Conservation (phyloP, 768 basidiomycete genomes). For the Lactarius trivialis region DNA sequence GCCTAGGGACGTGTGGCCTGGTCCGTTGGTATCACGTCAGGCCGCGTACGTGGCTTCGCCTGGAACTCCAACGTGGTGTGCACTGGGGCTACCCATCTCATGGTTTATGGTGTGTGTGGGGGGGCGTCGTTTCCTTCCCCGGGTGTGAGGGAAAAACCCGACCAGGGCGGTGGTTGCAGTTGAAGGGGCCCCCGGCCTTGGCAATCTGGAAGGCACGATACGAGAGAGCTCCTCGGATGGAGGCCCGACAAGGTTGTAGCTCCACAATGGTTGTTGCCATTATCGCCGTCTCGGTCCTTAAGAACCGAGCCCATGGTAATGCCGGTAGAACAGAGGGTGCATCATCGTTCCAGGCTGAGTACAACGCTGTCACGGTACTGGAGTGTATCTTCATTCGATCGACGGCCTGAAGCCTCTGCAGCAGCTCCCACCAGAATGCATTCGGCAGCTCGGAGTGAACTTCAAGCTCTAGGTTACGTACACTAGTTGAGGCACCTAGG, state of each 20-base stretch:
- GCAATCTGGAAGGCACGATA: conserved; percentile 5
- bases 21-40: too few relatives aligned
- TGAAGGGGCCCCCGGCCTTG: too few relatives aligned
- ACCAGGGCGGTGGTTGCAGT: too few relatives aligned
- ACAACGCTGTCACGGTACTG: neutral
- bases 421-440: conserved; percentile 5
- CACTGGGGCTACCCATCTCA: too few relatives aligned
- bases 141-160: too few relatives aligned
- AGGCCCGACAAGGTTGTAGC: neutral
- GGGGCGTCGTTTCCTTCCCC: too few relatives aligned
- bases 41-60: too few relatives aligned
- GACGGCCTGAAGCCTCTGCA: conserved; percentile 8
- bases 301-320: neutral
- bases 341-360: conserved; percentile 3
- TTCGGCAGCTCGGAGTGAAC: neutral
- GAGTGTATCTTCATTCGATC: conserved; percentile 2
- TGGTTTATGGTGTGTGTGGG: too few relatives aligned
- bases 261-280: neutral
- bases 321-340: conserved; percentile 9
- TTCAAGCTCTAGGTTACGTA: conserved; percentile 3
- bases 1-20: too few relatives aligned
- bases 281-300: neutral
- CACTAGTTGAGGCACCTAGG: neutral
- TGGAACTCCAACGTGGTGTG: too few relatives aligned
- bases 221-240: conserved; percentile 1